Percentiles rank a stretch among this genome's conserved stretches.
These are phyloP conservation scores for Eucalyptus marginata DNA, from an alignment of 345 rosid genomes.

Conservation along the genomic window DNA sequence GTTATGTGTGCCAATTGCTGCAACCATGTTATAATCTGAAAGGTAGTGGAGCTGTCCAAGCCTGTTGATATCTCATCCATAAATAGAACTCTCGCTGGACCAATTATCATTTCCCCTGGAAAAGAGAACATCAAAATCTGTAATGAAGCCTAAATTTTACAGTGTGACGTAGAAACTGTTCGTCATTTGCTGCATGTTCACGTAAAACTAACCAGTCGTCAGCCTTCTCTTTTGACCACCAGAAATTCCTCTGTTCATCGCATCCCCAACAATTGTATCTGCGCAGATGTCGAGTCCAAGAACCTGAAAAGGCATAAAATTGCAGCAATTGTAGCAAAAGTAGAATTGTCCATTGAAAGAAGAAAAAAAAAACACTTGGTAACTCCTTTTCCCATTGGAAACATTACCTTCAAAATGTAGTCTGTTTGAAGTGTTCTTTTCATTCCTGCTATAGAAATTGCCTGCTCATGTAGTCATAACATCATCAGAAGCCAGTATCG, in stretches of 20 bases:
- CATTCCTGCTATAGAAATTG: constrained; percentile 29
- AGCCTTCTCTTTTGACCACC: constrained; percentile 43
- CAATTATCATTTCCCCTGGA: constrained; percentile 62
- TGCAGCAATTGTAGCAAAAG: too few species aligned
- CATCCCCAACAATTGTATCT: constrained; percentile 58
- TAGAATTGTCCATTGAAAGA: neutral
- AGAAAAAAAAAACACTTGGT: neutral
- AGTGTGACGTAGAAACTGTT: neutral
- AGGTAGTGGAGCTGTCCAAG: constrained; percentile 66
- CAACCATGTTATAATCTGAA: constrained; percentile 50
- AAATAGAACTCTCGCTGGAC: constrained; percentile 57
- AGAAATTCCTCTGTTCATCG: constrained; percentile 55
- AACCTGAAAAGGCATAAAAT: constrained; percentile 15
- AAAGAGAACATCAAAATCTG: neutral
- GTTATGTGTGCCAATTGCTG: constrained; percentile 55
- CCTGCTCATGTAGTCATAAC: constrained; percentile 8
- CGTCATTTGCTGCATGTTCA: neutral
- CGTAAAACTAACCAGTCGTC: constrained; percentile 19
- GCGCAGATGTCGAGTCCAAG: constrained; percentile 63
- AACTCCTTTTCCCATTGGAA: neutral
- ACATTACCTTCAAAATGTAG: constrained; percentile 35
- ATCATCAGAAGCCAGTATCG: neutral
- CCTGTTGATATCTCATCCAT: constrained; percentile 84
- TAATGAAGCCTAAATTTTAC: neutral
- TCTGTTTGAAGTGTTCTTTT: constrained; percentile 36